phyloP scores from a whole-genome alignment of 2,329 filamentous ascomycete species.

The Neodidymelliopsis sp. region DNA sequence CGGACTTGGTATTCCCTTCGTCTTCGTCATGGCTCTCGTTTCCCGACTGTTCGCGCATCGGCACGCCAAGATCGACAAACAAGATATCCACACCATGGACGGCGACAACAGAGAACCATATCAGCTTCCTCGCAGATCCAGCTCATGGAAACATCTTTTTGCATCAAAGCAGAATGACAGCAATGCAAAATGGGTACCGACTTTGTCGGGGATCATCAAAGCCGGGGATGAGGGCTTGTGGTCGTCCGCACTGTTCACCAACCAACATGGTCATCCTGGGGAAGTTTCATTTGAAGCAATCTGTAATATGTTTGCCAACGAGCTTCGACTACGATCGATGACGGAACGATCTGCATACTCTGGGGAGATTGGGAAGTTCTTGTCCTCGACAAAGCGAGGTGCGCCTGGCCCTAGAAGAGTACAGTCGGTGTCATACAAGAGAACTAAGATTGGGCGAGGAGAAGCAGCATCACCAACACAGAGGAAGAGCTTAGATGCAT shows the following conservation, averaged over 20 bases:
- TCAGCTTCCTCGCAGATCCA: conserved; percentile 23
- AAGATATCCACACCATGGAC: conserved; percentile 20
- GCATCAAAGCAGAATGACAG: conserved; percentile 24
- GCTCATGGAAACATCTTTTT: conserved; percentile 32
- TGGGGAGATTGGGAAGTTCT: conserved; percentile 32
- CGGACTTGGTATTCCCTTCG: conserved; percentile 20
- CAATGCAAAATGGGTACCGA: conserved; percentile 33
- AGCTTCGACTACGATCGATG: conserved; percentile 28
- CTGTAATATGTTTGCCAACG: conserved; percentile 38
- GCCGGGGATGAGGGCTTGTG: conserved; percentile 43
- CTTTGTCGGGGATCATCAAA: conserved; percentile 41
- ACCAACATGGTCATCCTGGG: conserved; percentile 30
- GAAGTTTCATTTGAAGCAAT: conserved; percentile 36
- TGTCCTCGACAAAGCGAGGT: conserved; percentile 26
- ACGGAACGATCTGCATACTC: conserved; percentile 35
- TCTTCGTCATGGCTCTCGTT: conserved; percentile 40
- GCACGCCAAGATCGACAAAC: conserved; percentile 26
- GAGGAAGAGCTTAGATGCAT: conserved; percentile 30
- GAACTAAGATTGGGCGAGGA: conserved; percentile 14
- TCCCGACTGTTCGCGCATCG: conserved; percentile 37
- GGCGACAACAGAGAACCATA: conserved; percentile 22
- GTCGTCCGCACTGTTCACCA: conserved; percentile 36
- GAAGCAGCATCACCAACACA: conserved; percentile 19
- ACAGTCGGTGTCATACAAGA: conserved; percentile 29
- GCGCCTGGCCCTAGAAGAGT: conserved; percentile 21